Base-by-base conservation (phyloP, 139 green algal genomes). In the Chlorella sp. region DNA sequence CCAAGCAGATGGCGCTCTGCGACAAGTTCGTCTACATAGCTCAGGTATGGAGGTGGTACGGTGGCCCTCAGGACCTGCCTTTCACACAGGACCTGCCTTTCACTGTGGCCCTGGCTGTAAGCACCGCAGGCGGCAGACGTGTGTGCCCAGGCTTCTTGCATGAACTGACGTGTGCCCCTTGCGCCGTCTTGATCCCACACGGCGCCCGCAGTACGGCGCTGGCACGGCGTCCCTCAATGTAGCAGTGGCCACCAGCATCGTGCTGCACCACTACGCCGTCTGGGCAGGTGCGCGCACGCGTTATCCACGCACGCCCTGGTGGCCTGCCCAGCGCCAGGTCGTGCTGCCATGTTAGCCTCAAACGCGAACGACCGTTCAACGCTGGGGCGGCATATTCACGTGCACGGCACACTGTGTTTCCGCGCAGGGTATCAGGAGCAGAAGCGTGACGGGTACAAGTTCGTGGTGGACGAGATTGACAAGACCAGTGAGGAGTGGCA, bases 221-320 rank as follows among this genome's bases (percentile, higher is more conserved):
- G 94, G 94, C 14, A 98, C 94, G 1, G 94, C 94, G 0, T 95
- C 87, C 0, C 88, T 98, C n/a, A 98, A 98, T 63, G 94, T 98
- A 24, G 84, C 91, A 0, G 90, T 97, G 1, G 94, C 94, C 1
- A 84, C 88, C 5, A 92, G 88, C 50, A 98, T 98, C 30, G 89
- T 98, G 30, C 84, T 98, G 61, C 94, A 98, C 62, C 89, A 96
- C 71, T 98, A 96, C 85, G 90, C 91, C 2, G 1, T 88, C 0
- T 97, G 91, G 90, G 91, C 92, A 14, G 67, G 74, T 79, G 67
- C 2, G 74, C 29, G n/a, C n/a, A n/a, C n/a, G n/a, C n/a, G n/a
- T n/a, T n/a, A n/a, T n/a, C n/a, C n/a, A n/a, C n/a, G n/a, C n/a
- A 27, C 5, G 49, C 10, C 26, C 49, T 27, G 2, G 2, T 4